Conservation (phyloP, 2,329 filamentous ascomycete species). For the Colletotrichum liaoningense region DNA sequence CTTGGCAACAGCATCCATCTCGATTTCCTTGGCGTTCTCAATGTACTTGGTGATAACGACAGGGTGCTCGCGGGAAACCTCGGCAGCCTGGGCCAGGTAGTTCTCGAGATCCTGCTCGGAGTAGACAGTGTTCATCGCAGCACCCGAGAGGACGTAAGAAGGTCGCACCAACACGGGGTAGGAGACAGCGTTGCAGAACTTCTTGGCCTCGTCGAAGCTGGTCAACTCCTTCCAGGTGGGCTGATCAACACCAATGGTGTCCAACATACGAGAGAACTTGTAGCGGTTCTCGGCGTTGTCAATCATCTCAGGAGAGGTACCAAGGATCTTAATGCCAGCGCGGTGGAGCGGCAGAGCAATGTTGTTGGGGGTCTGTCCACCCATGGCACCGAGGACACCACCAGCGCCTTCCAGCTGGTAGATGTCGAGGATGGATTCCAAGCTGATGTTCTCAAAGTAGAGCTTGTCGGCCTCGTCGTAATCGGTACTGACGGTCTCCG, state of each 20-base stretch:
- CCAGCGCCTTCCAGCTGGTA: conserved; percentile 87
- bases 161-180: conserved; percentile 96
- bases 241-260: conserved; percentile 94
- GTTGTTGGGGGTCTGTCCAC: conserved; percentile 97
- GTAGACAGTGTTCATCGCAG: conserved; percentile 99
- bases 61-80: conserved; percentile 94
- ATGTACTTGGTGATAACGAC: conserved; percentile 99
- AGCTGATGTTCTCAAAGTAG: conserved; percentile 95
- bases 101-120: conserved; percentile 90
- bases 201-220: conserved; percentile 88
- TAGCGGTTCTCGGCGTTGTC: conserved; percentile 97
- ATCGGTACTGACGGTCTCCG: conserved; percentile 89
- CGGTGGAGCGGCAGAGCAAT: conserved; percentile 91
- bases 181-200: conserved; percentile 87
- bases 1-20: conserved; percentile 97
- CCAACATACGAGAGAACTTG: conserved; percentile 98
- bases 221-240: conserved; percentile 98
- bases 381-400: conserved; percentile 94
- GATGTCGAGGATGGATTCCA: conserved; percentile 92
- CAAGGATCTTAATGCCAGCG: conserved; percentile 90
- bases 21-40: conserved; percentile 98
- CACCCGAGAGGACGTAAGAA: conserved; percentile 96
- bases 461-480: conserved; percentile 94
- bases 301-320: conserved; percentile 99
- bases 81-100: conserved; percentile 90